Base-by-base conservation (phyloP, 345 rosid species). In the Punica granatum region DNA sequence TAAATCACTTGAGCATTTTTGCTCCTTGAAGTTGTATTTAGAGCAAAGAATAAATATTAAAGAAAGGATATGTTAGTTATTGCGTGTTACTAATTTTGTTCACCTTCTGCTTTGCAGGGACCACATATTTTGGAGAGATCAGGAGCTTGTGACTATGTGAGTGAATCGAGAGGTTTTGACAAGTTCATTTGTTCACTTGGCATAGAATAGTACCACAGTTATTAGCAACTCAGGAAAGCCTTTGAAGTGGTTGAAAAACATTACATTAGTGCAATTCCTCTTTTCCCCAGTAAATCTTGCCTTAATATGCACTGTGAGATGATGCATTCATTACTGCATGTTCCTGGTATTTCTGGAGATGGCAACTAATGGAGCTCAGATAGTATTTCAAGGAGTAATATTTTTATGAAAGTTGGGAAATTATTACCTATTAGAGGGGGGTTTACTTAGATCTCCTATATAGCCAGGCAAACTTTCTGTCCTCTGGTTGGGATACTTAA, bases 71-170 rank as follows among this genome's bases (percentile, higher is more conserved):
- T 26, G 13, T 72, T 8, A 60, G 70, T 72, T 48, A 43, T 23
- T 23, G 13, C 43, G 6, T 19, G 39, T 6, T 39, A 19, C 42
- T 62, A 35, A 3, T 39, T 37, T n/a, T 36, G 21, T 33, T 25
- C 26, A 36, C 43, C 58, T 59, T 62, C 68, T 76, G 13, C 68
- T 48, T 66, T 74, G 35, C 69, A 95, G 99, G 97, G 85, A 73
- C 97, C 97, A 59, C 65, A 77, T 62, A 81, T 77, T 51, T 59
- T 95, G 73, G 73, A 77, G 80, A 86, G 74, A 79, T 76, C 75
- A 56, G 98, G 86, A 70, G 63, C 42, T 35, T 95, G 99, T 46
- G 73, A 84, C 70, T 95, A 85, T 66, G 98, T 92, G 77, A 89
- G 96, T 83, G 36, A 39, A 31, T 8, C 36, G 23, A 6, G 10